phyloP scores from a whole-genome alignment of 192 early-diverging fungal species.

The Lunasporangiospora selenospora region DNA sequence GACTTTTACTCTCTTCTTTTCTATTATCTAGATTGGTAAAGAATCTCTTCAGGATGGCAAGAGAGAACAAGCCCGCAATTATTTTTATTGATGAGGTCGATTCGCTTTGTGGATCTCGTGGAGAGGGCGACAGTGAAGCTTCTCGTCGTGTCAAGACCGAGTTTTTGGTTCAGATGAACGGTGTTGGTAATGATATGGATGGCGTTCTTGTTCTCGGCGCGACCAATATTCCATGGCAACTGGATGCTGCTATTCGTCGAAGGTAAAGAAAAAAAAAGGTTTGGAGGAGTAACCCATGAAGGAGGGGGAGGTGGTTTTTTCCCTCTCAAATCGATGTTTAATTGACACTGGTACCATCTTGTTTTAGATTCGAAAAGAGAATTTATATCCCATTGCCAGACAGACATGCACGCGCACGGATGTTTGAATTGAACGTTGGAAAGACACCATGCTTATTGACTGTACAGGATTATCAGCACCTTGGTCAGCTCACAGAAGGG shows the following conservation, averaged over 20 bases:
- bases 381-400: conserved; percentile 99
- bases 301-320: too few species aligned
- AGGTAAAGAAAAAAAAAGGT: too few species aligned
- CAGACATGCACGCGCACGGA: conserved; percentile 78
- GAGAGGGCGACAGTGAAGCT: conserved; percentile 98
- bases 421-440: conserved; percentile 96
- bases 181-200: conserved; percentile 94
- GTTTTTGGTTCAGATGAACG: conserved; percentile 99
- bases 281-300: too few species aligned
- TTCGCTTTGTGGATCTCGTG: conserved; percentile 91
- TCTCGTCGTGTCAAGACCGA: conserved; percentile 97
- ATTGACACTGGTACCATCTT: conserved; percentile 1
- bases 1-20: background rate
- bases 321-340: background rate
- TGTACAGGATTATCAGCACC: conserved; percentile 70
- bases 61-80: conserved; percentile 93
- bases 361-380: conserved; percentile 89
- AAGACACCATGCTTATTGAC: conserved; percentile 86
- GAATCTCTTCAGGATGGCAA: conserved; percentile 92
- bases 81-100: conserved; percentile 99
- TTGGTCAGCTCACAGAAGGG: conserved; percentile 88
- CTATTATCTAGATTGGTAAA: conserved; percentile 76
- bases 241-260: conserved; percentile 93
- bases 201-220: conserved; percentile 97
- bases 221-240: conserved; percentile 97